Evolutionary conservation across 306 rosid genomes (phyloP), one percentile per base, ranked within the genome.

Genomic region (Benincasa hispida): DNA sequence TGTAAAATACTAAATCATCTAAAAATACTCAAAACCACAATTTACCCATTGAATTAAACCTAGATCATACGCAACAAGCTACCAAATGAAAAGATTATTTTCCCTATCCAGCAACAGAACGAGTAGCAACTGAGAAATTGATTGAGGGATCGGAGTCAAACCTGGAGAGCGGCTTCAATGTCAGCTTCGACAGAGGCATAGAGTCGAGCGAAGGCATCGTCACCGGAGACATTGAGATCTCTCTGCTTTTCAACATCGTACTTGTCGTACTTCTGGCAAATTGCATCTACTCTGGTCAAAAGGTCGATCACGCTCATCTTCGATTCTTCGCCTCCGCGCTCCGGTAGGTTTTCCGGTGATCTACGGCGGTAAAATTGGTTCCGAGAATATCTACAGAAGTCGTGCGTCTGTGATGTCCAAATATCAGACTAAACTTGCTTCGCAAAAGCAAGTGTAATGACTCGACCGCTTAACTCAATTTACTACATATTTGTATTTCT

Each of bases 261-360:
- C 78, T 84, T 87, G 80, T 95, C 99, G 83, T 90, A 95, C 84
- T 92, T 95, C 80, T 89, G 89, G 86, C 99, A 95, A 81, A 95
- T 92, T 86, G 96, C 83, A 24, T 95, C 99, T 3, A 95, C 99
- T 83, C 99, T 86, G 30, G 99, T 95, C 66, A 95, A 84, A 75
- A 95, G 85, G 73, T 95, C 98, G 85, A 95, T 92, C 69, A 95
- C 98, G 79, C 97, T 95, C 99, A 95, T 95, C 81, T 67, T 84
- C 2, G 81, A 66, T 70, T 80, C 82, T 75, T 47, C 41, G 24
- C 58, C 76, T 47, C 39, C 61, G 22, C 41, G 18, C 76, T 75
- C 51, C 56, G 41, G 21, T 22, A 25, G 34, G 35, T 2, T 13
- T 37, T 24, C 18, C 18, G 72, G 24, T 28, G 21, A 60, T 21